A percentile compares a stretch with the other conserved stretches of the same genome.
phyloP scores from a whole-genome alignment of 192 early-diverging fungal genomes.

The Paraglomus occultum region DNA sequence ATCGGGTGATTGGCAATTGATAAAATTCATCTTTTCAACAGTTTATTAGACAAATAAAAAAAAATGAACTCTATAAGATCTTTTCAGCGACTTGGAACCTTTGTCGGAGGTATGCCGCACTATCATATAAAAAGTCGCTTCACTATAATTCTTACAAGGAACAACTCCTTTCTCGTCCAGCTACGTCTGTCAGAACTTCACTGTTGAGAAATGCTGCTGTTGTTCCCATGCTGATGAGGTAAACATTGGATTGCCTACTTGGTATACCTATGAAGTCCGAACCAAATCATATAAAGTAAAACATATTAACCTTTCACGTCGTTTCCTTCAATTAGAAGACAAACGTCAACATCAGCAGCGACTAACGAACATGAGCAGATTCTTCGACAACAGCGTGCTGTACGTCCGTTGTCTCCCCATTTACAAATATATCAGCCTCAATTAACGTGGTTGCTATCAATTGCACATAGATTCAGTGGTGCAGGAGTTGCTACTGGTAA shows the following conservation, averaged over 20 bases:
- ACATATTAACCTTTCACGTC: neutral
- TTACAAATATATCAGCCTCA: constrained; percentile 90
- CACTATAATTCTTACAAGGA: too few relatives aligned
- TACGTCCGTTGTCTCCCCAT: constrained; percentile 82
- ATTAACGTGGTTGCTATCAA: constrained; percentile 78
- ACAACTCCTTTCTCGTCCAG: neutral
- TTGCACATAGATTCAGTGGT: constrained; percentile 74
- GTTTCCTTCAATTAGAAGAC: constrained; percentile 24
- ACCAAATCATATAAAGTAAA: neutral
- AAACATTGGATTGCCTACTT: neutral
- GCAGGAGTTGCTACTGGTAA: constrained; percentile 65
- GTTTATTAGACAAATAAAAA: too few relatives aligned
- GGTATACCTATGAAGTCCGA: too few relatives aligned
- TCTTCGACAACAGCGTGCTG: constrained; percentile 49
- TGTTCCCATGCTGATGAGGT: constrained; percentile 32
- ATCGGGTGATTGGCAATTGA: too few relatives aligned
- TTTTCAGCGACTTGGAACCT: too few relatives aligned
- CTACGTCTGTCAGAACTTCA: constrained; percentile 12
- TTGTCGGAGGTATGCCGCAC: too few relatives aligned
- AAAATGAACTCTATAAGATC: too few relatives aligned
- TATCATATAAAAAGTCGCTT: too few relatives aligned
- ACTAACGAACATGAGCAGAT: constrained; percentile 38
- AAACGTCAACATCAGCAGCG: constrained; percentile 29
- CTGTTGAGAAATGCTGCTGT: constrained; percentile 34
- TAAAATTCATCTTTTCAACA: too few relatives aligned